Evolutionary conservation across 2,329 filamentous ascomycete species (phyloP), one percentile per base, ranked within the genome.

Genomic region (Bipolaris gigantea): DNA sequence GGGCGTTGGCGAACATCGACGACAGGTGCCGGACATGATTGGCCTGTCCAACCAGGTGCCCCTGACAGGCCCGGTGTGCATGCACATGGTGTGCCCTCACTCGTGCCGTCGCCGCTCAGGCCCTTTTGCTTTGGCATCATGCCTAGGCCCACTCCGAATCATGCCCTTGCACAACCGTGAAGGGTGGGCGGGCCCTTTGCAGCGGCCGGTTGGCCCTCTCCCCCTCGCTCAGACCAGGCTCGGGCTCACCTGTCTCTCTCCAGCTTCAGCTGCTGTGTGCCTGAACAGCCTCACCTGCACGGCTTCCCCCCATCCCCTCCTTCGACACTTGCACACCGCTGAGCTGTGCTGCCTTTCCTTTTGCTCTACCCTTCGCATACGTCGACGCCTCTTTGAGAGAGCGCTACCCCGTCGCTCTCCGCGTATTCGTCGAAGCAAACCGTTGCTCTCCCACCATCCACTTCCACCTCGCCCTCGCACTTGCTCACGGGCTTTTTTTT

Each of bases 341-440:
- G 67, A 51, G 70, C 69, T 65, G 70, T 71, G 69, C 66, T 69
- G 66, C 59, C 71, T 64, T 63, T 72, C 71, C 48, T 72, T 73
- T 63, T 46, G 52, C 48, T 59, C 46, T 53, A 49, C 57, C 44
- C 42, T 57, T 62, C 53, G 42, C 35, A 55, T 50, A 47, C 47
- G 42, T 39, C 21, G 45, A 36, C 53, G 50, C 63, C 70, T 73
- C 71, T 74, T 74, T 72, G 72, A 74, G 53, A 74, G 71, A 73
- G 67, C 42, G 58, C 62, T 44, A 39, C 49, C 55, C 56, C 60
- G 55, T 64, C 61, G 62, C 62, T 64, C 55, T 49, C 54, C 40
- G 58, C 58, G 56, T 56, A 55, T 58, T 49, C 52, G 57, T 58
- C 32, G 44, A 38, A 53, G 60, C 56, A 49, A 27, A n/a, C 46